Base-by-base conservation (phyloP, 1,284 basidiomycete species). In the Austroboletus olivaceoglutinosus region DNA sequence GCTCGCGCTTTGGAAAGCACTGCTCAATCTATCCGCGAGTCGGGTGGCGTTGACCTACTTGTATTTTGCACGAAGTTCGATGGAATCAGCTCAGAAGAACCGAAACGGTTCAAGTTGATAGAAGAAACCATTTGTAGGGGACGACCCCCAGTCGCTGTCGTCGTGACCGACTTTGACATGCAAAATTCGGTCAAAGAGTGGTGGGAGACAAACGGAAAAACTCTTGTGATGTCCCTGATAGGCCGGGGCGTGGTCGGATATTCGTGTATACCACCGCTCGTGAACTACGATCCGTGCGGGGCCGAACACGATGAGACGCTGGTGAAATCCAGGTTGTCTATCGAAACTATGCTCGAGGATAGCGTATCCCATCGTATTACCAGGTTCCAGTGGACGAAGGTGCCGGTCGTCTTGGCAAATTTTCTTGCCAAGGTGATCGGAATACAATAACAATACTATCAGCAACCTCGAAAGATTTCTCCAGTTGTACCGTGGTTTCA, bases 121-220 rank as follows among this genome's bases (percentile, higher is more conserved):
- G 47, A 49, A 21, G 52, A 55, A 4, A 52, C 54, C 23, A 60
- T 71, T 25, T 70, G 64, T 44, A 42, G 59, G 10, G 43, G 48
- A 9, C 48, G 52, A 16, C 60, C 68, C 5, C 67, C 69, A 2
- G 58, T 70, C 29, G 66, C 66, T 11, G 16, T 69, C 6, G 55
- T 65, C 15, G 45, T 71, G 30, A 69, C 66, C 4, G 29, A 47
- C 29, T 39, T 55, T n/a, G 52, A 56, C 27, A 29, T 29, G 27
- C 27, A 29, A 39, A 6, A 23, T 15, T 13, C 38, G 4, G 18
- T 12, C 19, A 21, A 39, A 5, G 16, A 6, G 9, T 58, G 55
- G 56, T 56, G 55, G 56, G 25, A 40, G 9, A 16, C 6, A 18
- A 44, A 52, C 12, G 48, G 42, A 8, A 16, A 42, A 7, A 38